These are phyloP conservation scores for Gonapodya sp. DNA, from an alignment of 192 early-diverging fungal species.

Conservation along the genomic window DNA sequence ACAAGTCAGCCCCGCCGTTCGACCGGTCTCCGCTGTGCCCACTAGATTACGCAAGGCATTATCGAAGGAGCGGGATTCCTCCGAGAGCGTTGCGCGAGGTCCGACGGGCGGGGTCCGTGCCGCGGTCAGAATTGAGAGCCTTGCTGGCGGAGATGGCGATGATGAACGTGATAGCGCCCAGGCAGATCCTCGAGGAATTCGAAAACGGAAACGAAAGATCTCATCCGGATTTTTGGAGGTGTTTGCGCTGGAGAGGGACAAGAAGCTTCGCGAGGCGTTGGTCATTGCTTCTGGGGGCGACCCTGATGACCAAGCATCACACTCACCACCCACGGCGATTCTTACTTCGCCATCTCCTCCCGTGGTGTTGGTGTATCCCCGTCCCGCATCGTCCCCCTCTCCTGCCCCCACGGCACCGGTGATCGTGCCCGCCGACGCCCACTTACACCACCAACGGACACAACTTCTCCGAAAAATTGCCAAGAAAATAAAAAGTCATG, in stretches of 20 bases:
- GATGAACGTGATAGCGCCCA: not conserved
- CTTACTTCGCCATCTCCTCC: not conserved
- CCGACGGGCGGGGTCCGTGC: not conserved
- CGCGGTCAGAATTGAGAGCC: not conserved
- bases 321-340: not conserved
- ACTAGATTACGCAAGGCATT: not conserved
- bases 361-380: not conserved
- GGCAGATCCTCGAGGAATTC: not conserved
- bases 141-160: not conserved
- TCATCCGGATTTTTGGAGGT: not conserved
- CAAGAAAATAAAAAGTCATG: not conserved
- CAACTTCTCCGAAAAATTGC: not conserved
- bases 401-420: not conserved
- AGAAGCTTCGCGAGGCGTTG: not conserved
- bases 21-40: not conserved
- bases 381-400: not conserved
- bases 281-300: not conserved
- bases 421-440: not conserved
- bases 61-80: not conserved
- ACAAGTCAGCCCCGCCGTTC: too few relatives aligned
- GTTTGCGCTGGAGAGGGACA: not conserved
- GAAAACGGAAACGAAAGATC: not conserved
- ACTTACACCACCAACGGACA: not conserved
- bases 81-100: not conserved
- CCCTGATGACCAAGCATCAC: not conserved